Evolutionary conservation across 2,329 filamentous ascomycete species (phyloP), one percentile per base, ranked within the genome.

Genomic region (Claviceps digitariae): DNA sequence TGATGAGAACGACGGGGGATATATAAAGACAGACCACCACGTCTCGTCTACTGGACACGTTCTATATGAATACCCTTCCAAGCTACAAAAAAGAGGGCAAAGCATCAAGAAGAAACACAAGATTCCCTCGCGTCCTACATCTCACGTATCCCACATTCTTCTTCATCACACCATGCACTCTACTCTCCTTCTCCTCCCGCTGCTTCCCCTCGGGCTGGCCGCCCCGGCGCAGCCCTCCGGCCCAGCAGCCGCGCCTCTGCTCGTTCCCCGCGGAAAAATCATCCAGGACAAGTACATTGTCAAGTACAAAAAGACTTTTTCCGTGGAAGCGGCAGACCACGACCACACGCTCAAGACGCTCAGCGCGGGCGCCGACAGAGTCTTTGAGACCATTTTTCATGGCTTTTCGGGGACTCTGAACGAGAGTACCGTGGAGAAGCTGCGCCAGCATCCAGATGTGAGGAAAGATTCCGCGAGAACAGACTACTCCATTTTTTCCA

Each of bases 271-370:
- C 3, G 57, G 54, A n/a, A 10, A 40, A 21, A 46, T 62, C 49
- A 59, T 65, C n/a, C 50, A 59, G 23, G 56, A 59, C 57, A 61
- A 61, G 53, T 66, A 64, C 55, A 66, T 66, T 57, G 62, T 66
- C 54, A 64, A 62, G 52, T 62, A 63, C 54, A 60, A 59, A 48
- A 55, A 57, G 23, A 54, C 52, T 17, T 57, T 58, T 38, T 48
- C 52, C 8, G 45, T 55, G 3, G 54, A 55, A 29, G 34, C 56
- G 1, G 44, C 58, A 25, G 59, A 58, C 8, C 46, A 31, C 17
- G 59, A 58, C 8, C 46, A 31, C 17, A 53, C 54, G 27, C 51
- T 64, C 38, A 52, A 47, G 31, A 20, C 54, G 36, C 51, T 62
- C 51, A 48, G 52, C 23, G 57, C 56, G 15, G 52, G 51, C 15